Evolutionary conservation across 257 asterid genomes (phyloP), one percentile per base, ranked within the genome.

Genomic region (Plantago major): DNA sequence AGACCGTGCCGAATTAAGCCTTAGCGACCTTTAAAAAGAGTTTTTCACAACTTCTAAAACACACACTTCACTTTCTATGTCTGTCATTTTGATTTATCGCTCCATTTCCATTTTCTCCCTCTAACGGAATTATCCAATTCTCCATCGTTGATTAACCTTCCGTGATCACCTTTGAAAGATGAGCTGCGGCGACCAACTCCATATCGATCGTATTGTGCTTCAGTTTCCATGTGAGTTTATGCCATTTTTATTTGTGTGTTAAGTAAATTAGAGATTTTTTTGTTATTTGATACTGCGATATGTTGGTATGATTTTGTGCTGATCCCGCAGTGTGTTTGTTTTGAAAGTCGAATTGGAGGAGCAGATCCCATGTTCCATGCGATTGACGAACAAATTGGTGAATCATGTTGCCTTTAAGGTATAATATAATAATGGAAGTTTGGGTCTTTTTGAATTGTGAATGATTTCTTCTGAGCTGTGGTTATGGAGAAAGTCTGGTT

Each of bases 381-480:
- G 68, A 66, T 74, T 87, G 75, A 62, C 72, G 56, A 87, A 87
- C 82, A 87, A 79, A 68, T 70, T 86, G 33, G 86, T 76, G 57
- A 70, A 70, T 71, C 45, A 73, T 69, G 95, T 87, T 33, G 93
- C 95, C 17, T 87, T 84, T 72, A 84, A 87, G 95, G 95, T 86
- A 78, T 51, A 22, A 12, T 44, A 7, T 33, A 22, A 1, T 4
- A 33, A 33, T 7, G 26, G 2, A 22, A 22, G 26, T 22, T 22
- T 22, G 26, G 26, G 26, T 22, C 26, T 22, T 33, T 33, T 33
- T 33, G 40, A 33, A 4, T 33, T 33, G 0, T 33, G 40, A 33
- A 33, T 33, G 3, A 42, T 5, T n/a, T 9, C 45, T 10, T 16
- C 58, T 10, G 40, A 10, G 16, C 5, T 13, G 38, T 42, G 40